phyloP scores from a whole-genome alignment of 257 asterid genomes.

The Scutellaria barbata region DNA sequence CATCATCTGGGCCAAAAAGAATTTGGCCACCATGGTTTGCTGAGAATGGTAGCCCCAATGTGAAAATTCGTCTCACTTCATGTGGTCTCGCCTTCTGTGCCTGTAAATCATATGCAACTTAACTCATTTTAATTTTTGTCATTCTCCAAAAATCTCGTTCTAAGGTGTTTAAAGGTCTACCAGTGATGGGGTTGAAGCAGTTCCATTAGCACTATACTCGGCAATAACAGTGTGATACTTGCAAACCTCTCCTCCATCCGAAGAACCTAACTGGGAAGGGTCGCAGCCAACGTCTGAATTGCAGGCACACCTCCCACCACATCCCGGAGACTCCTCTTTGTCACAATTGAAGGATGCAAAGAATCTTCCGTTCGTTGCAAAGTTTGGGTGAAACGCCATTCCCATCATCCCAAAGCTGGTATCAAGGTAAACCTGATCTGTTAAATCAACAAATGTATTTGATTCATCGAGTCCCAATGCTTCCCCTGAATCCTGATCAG shows the following conservation, averaged over 20 bases:
- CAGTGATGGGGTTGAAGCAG: constrained; percentile 69
- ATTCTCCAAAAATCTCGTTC: not conserved
- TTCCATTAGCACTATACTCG: constrained; percentile 81
- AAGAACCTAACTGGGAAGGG: constrained; percentile 68
- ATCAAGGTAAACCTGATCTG: constrained; percentile 78
- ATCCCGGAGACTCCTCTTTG: constrained; percentile 66
- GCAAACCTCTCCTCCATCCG: constrained; percentile 61
- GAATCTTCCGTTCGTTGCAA: constrained; percentile 75
- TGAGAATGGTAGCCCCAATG: constrained; percentile 81
- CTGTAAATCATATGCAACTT: constrained; percentile 40
- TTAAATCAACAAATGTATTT: constrained; percentile 78
- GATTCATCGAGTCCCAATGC: constrained; percentile 67
- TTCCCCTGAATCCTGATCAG: constrained; percentile 82
- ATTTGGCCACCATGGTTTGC: constrained; percentile 85
- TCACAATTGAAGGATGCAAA: constrained; percentile 94
- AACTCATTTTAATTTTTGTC: not conserved
- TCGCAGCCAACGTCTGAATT: constrained; percentile 85
- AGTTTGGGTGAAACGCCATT: constrained; percentile 89
- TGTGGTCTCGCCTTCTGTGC: constrained; percentile 60
- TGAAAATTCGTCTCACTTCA: constrained; percentile 77
- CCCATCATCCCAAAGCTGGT: constrained; percentile 88
- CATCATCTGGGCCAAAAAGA: constrained; percentile 84
- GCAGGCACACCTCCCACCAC: constrained; percentile 84
- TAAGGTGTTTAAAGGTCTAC: constrained; percentile 40
- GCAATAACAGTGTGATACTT: constrained; percentile 67